Evolutionary conservation across 2,329 filamentous ascomycete genomes (phyloP), one percentile per base, ranked within the genome.

Genomic region (Cercospora beticola): DNA sequence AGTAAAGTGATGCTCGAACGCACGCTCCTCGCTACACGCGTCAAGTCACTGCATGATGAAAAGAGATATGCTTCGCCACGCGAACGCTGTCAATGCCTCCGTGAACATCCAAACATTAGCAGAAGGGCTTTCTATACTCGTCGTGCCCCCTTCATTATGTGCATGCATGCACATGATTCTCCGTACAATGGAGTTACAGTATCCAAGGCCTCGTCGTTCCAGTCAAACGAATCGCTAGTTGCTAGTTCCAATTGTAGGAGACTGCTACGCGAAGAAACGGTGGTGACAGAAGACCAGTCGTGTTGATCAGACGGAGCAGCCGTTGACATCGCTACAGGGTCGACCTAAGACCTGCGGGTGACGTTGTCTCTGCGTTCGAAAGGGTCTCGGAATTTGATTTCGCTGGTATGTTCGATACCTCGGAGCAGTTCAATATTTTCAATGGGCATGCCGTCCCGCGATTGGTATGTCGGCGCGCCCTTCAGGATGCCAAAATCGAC

Each of bases 401-500:
- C 72, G 43, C 69, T 74, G 23, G 73, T 74, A 21, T 74, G 64
- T 56, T 75, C 74, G 21, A 73, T 70, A 31, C 71, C 73, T 9
- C 74, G 70, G 67, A 88, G 77, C 69, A 86, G 74, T 31, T 87
- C 84, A 69, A 85, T 82, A 31, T 85, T 85, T 68, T 84, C 79
- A 65, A 88, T 80, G 18, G 68, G 70, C 31, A 59, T 66, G 4
- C 83, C 82, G 75, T 86, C 86, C 7, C 69, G 54, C 23, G 71
- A 73, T n/a, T 68, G 62, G 31, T 71, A 74, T 16, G 69, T 71
- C 9, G 74, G 73, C 12, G 73, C 73, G 31, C 73, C 72, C 58
- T 74, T 74, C 62, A 71, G 67, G 18, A 77, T 72, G 18, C 88
- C 95, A 82, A 98, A 99, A 82, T 99, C 95, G 85, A 98, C 90